Evolutionary conservation across 495 filamentous ascomycete species (phyloP), one percentile per base, ranked within the genome.

Genomic region (Penicillium fimorum): DNA sequence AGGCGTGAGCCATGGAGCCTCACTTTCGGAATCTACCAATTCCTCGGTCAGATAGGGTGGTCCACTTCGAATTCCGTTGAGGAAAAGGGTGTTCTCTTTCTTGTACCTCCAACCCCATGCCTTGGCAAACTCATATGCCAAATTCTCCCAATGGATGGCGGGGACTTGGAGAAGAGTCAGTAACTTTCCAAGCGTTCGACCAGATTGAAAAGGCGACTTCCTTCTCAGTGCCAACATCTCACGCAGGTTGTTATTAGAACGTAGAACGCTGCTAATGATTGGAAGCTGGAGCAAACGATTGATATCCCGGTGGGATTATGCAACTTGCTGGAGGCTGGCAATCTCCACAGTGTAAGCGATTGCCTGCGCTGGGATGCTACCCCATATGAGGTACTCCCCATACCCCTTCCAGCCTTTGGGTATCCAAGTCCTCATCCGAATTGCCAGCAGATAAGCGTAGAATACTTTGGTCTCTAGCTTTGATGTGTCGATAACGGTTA

Each of bases 301-400:
- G 4, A 78, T 68, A 3, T 70, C 65, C 0, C 25, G 35, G 30
- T 62, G 24, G 3, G 43, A 17, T 0, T 25, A 29, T 3, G 57
- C 61, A 3, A 72, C 66, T 3, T 49, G 1, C 13, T 67, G 17
- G 0, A 78, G 42, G 0, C 35, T 45, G 11, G 53, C 53, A 1
- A 72, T 59, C 6, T 63, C 58, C 18, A 76, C 64, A 0, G 65
- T 57, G 11, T 53, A 61, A 11, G 69, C 47, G 24, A 78, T 73
- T 6, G 73, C 70, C 8, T 52, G 6, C 0, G 48, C 22, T 2
- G 62, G 58, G 0, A 74, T 50, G 5, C 44, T 32, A 0, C 66
- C 62, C 75, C 75, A 78, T 1, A 76, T 47, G 1, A 70, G 50
- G 37, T 62, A 75, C n/a, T 78, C 75, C 0, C 68, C 71, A 0